Evolutionary conservation across 2,329 filamentous ascomycete species (phyloP).

Genomic region (Trichophyton mentagrophytes): DNA sequence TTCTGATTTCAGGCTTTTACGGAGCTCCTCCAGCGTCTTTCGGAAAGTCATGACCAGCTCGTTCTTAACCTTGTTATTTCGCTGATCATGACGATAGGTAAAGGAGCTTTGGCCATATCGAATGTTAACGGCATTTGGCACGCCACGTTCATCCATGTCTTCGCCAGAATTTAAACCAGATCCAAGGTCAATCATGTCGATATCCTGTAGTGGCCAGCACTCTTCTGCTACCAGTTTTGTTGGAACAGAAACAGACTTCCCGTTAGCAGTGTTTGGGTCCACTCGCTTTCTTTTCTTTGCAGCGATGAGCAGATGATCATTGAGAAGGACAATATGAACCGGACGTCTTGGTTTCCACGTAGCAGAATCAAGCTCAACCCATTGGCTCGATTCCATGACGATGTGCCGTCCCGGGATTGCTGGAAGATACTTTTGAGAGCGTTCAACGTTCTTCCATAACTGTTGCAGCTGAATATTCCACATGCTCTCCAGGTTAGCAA

Average conservation of each 20-base stretch:
- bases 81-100: conserved; percentile 82
- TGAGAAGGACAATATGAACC: conserved; percentile 83
- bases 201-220: conserved; percentile 86
- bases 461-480: conserved; percentile 60
- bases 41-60: conserved; percentile 76
- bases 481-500: conserved; percentile 58
- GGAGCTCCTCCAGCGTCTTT: conserved; percentile 82
- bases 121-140: conserved; percentile 80
- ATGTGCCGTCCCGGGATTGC: conserved; percentile 86
- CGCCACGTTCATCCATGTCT: conserved; percentile 42
- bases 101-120: conserved; percentile 82
- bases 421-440: conserved; percentile 91
- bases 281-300: conserved; percentile 83
- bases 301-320: conserved; percentile 85
- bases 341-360: conserved; percentile 87
- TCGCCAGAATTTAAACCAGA: conserved; percentile 30
- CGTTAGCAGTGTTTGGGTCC: conserved; percentile 44
- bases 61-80: conserved; percentile 64
- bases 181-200: conserved; percentile 81
- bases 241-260: conserved; percentile 33
- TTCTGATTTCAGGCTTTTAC: conserved; percentile 72
- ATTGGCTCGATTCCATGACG: conserved; percentile 78
- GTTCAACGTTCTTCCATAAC: conserved; percentile 93
- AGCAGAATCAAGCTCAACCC: conserved; percentile 93
- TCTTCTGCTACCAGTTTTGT: conserved; percentile 82